Evolutionary conservation across 1,284 basidiomycete species (phyloP), one percentile per base, ranked within the genome.

Genomic region (Marasmius sp.): DNA sequence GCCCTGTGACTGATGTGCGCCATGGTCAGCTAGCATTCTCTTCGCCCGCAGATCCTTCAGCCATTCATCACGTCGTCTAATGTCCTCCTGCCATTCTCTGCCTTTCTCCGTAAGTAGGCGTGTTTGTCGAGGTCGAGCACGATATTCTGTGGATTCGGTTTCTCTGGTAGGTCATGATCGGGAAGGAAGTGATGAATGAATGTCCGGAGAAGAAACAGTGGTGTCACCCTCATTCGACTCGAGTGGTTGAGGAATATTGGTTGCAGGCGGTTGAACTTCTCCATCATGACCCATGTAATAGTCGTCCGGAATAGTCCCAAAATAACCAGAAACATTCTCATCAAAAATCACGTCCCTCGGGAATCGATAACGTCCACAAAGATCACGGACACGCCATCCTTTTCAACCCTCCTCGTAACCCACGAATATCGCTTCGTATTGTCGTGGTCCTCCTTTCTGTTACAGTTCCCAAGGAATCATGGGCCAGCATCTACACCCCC

Each of bases 401-500:
- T 68, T 9, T 0, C 58, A 53, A 34, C 63, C 57, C 14, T 70
- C 65, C 14, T 66, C 61, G 57, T 69, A 70, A 0, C 71, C 67
- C 16, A 71, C 59, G 37, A 72, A 72, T 43, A 72, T 68, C 6
- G 64, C 68, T 37, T 69, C 64, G 57, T 60, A 64, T 1, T 59
- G 49, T 1, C 57, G n/a, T 1, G 60, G 59, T 22, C 60, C 63
- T 61, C 66, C 66, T 60, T 72, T 68, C 3, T 39, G 18, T 10
- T 65, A 57, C 20, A 70, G 20, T 59, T 74, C 68, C 1, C 41
- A 18, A 11, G 70, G 69, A 2, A 67, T 62, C 6, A 61, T 37
- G 2, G 66, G 62, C 62, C 64, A 74, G 36, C 69, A 70, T 18
- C 64, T 57, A 39, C 69, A 71, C 66, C 67, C 70, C 68, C 43